phyloP scores from a whole-genome alignment of 2,329 filamentous ascomycete species.

The Neopestalotiopsis sp. region DNA sequence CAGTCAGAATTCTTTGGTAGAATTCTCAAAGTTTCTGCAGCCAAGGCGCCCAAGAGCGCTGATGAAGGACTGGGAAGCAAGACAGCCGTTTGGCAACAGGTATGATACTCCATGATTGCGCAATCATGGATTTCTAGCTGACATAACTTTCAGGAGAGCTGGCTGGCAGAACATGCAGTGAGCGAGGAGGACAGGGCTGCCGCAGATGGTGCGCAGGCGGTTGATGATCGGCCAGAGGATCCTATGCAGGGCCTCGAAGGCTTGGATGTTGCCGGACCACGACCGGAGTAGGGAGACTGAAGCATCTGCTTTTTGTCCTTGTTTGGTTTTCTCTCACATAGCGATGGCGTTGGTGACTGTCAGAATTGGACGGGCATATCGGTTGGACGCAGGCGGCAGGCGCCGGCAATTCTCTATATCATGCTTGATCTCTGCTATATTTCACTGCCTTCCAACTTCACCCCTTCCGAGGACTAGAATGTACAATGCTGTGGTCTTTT shows the following conservation, averaged over 20 bases:
- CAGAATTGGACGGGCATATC: background rate
- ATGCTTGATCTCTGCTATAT: constrained; percentile 30
- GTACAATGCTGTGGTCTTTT: constrained; percentile 33
- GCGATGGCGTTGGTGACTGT: constrained; percentile 37
- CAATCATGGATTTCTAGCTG: constrained; percentile 23
- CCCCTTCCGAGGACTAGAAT: constrained; percentile 32
- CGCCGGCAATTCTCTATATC: constrained; percentile 30
- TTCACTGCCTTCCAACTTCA: constrained; percentile 25
- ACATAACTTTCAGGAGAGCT: constrained; percentile 74
- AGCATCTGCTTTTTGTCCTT: constrained; percentile 14
- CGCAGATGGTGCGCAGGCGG: constrained; percentile 57
- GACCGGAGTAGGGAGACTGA: constrained; percentile 63
- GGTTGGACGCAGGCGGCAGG: constrained; percentile 20
- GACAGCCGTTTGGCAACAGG: constrained; percentile 97
- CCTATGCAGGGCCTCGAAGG: constrained; percentile 96
- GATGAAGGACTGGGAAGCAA: constrained; percentile 90
- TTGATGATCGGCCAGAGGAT: constrained; percentile 68
- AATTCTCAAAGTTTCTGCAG: constrained; percentile 88
- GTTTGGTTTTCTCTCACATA: constrained; percentile 33
- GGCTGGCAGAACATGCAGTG: constrained; percentile 86
- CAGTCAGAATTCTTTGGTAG: constrained; percentile 93
- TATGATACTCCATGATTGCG: constrained; percentile 46
- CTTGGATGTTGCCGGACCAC: constrained; percentile 91
- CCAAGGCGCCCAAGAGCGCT: constrained; percentile 88
- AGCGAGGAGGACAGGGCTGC: constrained; percentile 77